Base-by-base conservation (phyloP, 495 filamentous ascomycete genomes). In the Hyaloscypha finlandica region DNA sequence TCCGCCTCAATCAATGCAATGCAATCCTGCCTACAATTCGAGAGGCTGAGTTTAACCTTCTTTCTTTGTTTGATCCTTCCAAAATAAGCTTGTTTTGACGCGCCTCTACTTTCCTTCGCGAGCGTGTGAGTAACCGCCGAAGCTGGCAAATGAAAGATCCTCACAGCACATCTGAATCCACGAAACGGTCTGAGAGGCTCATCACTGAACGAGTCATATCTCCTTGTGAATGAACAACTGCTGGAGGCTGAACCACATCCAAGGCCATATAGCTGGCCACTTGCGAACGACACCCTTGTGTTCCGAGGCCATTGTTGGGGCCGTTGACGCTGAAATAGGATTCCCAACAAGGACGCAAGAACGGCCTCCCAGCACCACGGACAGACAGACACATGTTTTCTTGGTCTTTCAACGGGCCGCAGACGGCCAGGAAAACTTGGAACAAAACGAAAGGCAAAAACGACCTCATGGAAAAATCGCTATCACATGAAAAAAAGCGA, bases 241-340 rank as follows among this genome's bases (percentile, higher is more conserved):
- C 5, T 31, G n/a, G 14, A 20, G 45, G 39, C 45, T 52, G 60
- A 63, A 63, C 32, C 60, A 63, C 14, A 42, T 20, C 1, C 19
- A 48, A 14, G 16, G 0, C 8, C 11, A 1, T 4, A 4, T 19
- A 4, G 37, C 32, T 61, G 59, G 37, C 35, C 35, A 48, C 35
- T 48, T n/a, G 37, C 19, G 16, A 11, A 19, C 19, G 16, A 29
- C 59, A 12, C 59, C 33, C 59, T 48, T 45, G 33, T 25, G 33
- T 61, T 61, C 33, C 57, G 22, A 35, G 42, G 60, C 60, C 60
- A 16, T 30, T 25, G 32, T n/a, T 52, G 19, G 11, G 60, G 60
- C 60, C 60, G 8, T 63, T 63, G 60, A 53, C 60, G 60, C 60
- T 29, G 60, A 33, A 63, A 61, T 61, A 61, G 59, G 22, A n/a